Conservation (phyloP, 2,329 filamentous ascomycete genomes). For the Exophiala sp. region DNA sequence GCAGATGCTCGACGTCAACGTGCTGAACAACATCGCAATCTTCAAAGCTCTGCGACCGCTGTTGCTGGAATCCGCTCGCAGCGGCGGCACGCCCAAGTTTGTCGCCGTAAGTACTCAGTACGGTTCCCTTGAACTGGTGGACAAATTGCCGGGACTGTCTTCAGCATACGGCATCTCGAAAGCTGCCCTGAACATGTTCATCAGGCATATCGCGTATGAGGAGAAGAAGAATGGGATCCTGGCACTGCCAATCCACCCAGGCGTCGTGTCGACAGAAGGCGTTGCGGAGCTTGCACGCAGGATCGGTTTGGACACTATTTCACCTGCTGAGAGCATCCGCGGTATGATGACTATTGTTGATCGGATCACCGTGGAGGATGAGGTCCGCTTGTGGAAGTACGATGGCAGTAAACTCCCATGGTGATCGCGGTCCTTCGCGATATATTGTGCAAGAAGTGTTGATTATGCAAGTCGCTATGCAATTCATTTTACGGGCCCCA, state of each 20-base stretch:
- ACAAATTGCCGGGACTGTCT: slow-evolving; percentile 13
- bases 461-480: too few relatives aligned
- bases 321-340: slow-evolving; percentile 36
- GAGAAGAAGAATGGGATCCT: slow-evolving; percentile 35
- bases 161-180: slow-evolving; percentile 42
- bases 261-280: slow-evolving; percentile 42
- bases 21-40: slow-evolving; percentile 16
- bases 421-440: slow-evolving; percentile 6
- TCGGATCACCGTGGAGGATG: slow-evolving; percentile 31
- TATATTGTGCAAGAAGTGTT: too few relatives aligned
- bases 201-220: slow-evolving; percentile 40
- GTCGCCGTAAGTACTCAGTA: slow-evolving; percentile 18
- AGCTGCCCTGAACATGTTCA: slow-evolving; percentile 44
- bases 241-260: slow-evolving; percentile 42
- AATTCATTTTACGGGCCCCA: too few relatives aligned
- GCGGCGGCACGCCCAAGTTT: slow-evolving; percentile 13
- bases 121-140: slow-evolving; percentile 16
- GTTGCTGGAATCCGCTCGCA: slow-evolving; percentile 9
- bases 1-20: slow-evolving; percentile 14
- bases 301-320: slow-evolving; percentile 40
- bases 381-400: slow-evolving; percentile 26
- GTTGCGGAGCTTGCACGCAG: slow-evolving; percentile 7
- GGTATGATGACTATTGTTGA: slow-evolving; percentile 38
- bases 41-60: slow-evolving; percentile 13
- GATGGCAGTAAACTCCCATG: slow-evolving; percentile 26